These are phyloP conservation scores for Allium fistulosum DNA, from an alignment of 106 monocot species.

Conservation along the genomic window DNA sequence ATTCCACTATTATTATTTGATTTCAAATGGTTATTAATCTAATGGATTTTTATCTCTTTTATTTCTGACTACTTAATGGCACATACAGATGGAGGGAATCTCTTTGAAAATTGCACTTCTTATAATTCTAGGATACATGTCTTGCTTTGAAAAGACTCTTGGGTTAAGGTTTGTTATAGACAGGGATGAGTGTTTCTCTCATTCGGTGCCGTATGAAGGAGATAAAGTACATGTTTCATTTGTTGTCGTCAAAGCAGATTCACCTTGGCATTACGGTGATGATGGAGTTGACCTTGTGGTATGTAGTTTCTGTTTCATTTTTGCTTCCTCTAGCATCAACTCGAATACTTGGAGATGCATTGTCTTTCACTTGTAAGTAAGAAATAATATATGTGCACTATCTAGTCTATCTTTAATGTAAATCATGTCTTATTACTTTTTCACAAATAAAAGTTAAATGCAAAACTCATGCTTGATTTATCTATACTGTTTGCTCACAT, in stretches of 20 bases:
- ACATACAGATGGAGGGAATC: conserved; percentile 19
- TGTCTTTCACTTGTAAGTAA: no score
- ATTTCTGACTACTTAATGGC: background rate
- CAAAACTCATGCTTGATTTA: no score
- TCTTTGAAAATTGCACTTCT: conserved; percentile 5
- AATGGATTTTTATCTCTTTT: background rate
- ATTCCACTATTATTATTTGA: background rate
- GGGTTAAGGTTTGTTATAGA: conserved; percentile 82
- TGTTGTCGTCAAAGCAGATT: conserved; percentile 71
- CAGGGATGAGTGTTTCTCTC: conserved; percentile 88
- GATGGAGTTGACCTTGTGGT: conserved; percentile 92
- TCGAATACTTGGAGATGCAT: no score
- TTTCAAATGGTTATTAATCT: background rate
- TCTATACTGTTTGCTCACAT: no score
- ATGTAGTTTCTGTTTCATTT: conserved; percentile 26
- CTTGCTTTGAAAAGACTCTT: conserved; percentile 14
- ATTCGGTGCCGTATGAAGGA: conserved; percentile 65
- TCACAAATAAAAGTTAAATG: no score
- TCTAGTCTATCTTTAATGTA: no score
- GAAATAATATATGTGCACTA: no score
- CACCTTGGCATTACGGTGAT: conserved; percentile 66
- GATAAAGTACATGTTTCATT: conserved; percentile 73
- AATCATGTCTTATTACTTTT: no score
- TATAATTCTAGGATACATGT: conserved; percentile 11
- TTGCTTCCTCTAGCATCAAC: no score